A percentile compares a stretch with the other conserved stretches of the same genome.
Evolutionary conservation across 441 rosid species (phyloP).

Genomic region (Populus hybrid): DNA sequence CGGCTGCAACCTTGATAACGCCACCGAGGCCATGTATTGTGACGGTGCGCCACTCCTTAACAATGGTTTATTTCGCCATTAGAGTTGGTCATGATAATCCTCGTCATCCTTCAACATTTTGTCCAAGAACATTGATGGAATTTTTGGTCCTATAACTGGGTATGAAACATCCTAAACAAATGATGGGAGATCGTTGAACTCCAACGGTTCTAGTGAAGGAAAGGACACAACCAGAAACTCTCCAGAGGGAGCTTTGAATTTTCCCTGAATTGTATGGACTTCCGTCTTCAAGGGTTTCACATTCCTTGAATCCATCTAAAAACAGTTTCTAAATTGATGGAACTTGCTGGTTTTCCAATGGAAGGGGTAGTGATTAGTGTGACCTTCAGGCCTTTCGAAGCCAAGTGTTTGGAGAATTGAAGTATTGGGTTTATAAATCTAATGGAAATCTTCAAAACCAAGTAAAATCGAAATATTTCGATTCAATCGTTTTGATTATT

Average conservation of each 20-base stretch:
- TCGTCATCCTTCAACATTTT: conserved; percentile 20
- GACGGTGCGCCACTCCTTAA: too few species aligned
- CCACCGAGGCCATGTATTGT: too few species aligned
- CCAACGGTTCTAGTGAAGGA: conserved; percentile 35
- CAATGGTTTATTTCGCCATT: too few species aligned
- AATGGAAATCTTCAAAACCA: too few species aligned
- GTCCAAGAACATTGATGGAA: conserved; percentile 30
- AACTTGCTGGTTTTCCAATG: conserved; percentile 16
- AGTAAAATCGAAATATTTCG: too few species aligned
- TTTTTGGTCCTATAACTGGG: conserved; percentile 29
- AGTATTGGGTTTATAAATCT: conserved; percentile 14
- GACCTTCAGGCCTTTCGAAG: conserved; percentile 17
- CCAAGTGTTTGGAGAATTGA: conserved; percentile 13
- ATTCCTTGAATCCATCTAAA: conserved; percentile 25
- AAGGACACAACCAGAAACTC: conserved; percentile 12
- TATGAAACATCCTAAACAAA: conserved; percentile 28
- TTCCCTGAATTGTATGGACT: too few species aligned
- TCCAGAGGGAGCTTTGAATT: too few species aligned
- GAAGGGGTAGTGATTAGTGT: conserved; percentile 6
- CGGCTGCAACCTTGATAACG: too few species aligned
- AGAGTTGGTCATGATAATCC: conserved; percentile 11
- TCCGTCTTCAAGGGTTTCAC: neutral
- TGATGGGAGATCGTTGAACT: conserved; percentile 37
- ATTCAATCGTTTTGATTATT: too few species aligned
- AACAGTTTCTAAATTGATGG: conserved; percentile 33